Evolutionary conservation across 345 rosid genomes (phyloP).

Genomic region (Eucalyptus microcorys): DNA sequence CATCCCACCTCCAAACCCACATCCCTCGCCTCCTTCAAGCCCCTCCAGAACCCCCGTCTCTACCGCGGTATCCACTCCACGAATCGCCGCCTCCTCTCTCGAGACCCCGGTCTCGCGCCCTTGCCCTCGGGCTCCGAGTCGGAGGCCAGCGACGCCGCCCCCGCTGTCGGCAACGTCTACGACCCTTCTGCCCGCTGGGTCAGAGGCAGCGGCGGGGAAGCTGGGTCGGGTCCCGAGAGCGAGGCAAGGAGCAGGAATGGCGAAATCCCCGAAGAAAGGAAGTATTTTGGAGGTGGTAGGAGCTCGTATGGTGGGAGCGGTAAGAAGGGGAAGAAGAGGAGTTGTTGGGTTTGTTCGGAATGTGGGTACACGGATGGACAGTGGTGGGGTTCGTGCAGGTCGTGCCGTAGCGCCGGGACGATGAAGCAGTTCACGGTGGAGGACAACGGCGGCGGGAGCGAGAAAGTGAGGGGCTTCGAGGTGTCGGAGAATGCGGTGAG

Average conservation of each 20-base stretch:
- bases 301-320: background rate
- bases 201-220: background rate
- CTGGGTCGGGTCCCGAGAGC: background rate
- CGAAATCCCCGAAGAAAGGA: background rate
- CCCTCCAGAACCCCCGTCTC: background rate
- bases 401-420: conserved; percentile 43
- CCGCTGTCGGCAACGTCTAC: background rate
- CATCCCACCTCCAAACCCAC: background rate
- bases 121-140: background rate
- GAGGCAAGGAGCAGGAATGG: background rate
- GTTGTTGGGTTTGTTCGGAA: conserved; percentile 51
- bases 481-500: conserved; percentile 21
- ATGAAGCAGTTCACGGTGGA: conserved; percentile 35
- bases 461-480: conserved; percentile 20
- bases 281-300: background rate
- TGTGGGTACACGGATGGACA: conserved; percentile 75
- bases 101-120: background rate
- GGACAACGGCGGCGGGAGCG: conserved; percentile 3
- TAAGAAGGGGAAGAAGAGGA: conserved; percentile 29
- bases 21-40: background rate
- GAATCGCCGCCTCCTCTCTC: background rate
- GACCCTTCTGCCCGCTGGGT: background rate
- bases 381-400: conserved; percentile 89
- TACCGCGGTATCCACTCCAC: background rate
- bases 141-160: background rate